Percentiles rank a stretch among this genome's conserved stretches.
Evolutionary conservation across 257 asterid genomes (phyloP).

Genomic region (Przewalskia tangutica): DNA sequence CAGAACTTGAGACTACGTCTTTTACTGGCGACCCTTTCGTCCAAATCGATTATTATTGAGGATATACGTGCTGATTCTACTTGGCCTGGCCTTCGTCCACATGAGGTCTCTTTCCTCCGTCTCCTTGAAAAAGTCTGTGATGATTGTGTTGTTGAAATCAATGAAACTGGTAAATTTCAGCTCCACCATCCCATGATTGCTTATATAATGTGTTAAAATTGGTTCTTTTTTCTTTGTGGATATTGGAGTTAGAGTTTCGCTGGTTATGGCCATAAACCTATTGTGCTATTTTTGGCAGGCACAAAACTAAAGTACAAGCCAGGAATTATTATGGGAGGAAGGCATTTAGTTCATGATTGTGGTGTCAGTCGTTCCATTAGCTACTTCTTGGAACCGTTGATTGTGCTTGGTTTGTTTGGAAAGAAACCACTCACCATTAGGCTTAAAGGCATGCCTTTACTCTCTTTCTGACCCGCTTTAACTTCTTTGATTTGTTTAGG

Average conservation of each 20-base stretch:
- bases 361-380: conserved; percentile 63
- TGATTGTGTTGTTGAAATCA: conserved; percentile 62
- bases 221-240: neutral
- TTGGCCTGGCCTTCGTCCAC: conserved; percentile 64
- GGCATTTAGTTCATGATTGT: conserved; percentile 60
- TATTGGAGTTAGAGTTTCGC: neutral
- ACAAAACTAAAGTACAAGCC: conserved; percentile 81
- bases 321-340: conserved; percentile 85
- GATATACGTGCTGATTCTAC: conserved; percentile 70
- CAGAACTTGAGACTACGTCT: conserved; percentile 65
- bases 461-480: neutral
- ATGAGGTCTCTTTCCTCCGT: conserved; percentile 74
- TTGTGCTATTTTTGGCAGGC: conserved; percentile 30
- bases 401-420: conserved; percentile 74
- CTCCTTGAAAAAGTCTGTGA: conserved; percentile 68
- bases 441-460: conserved; percentile 46
- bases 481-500: neutral
- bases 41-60: conserved; percentile 60
- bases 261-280: neutral
- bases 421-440: conserved; percentile 60
- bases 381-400: conserved; percentile 75
- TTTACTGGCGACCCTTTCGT: conserved; percentile 64
- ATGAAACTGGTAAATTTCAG: conserved; percentile 52
- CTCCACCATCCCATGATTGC: neutral
- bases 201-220: neutral